Evolutionary conservation across 2,329 filamentous ascomycete genomes (phyloP).

Genomic region (Ophiostoma australiae): DNA sequence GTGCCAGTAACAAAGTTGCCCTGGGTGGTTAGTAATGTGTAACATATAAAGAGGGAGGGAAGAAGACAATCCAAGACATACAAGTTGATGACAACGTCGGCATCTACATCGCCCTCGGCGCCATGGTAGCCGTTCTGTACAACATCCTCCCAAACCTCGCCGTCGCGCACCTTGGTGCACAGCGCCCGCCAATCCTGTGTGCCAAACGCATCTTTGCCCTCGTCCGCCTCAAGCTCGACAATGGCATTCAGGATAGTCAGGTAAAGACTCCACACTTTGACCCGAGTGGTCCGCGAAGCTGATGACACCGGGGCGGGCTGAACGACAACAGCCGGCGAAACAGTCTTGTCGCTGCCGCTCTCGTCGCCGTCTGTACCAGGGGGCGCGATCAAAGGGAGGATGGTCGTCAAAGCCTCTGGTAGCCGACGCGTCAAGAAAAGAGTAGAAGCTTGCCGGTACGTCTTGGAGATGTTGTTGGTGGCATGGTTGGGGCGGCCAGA

Average conservation of each 20-base stretch:
- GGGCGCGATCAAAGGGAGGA: conserved; percentile 74
- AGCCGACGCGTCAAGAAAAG: conserved; percentile 91
- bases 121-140: conserved; percentile 82
- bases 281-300: conserved; percentile 74
- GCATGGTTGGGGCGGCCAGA: conserved; percentile 17
- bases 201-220: conserved; percentile 85
- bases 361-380: conserved; percentile 39
- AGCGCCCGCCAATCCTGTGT: conserved; percentile 77
- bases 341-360: conserved; percentile 5
- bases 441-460: conserved; percentile 89
- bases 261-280: conserved; percentile 98
- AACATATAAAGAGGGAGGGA: conserved; percentile 8
- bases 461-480: conserved; percentile 67
- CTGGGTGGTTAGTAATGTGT: conserved; percentile 44
- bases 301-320: conserved; percentile 69
- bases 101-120: conserved; percentile 83
- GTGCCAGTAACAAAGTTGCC: conserved; percentile 83
- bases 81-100: conserved; percentile 89
- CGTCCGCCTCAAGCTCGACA: conserved; percentile 79
- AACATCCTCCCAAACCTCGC: conserved; percentile 91
- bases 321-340: conserved; percentile 22
- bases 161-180: conserved; percentile 79
- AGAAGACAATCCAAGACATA: conserved; percentile 41
- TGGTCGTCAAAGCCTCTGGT: conserved; percentile 79
- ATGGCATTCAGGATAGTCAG: conserved; percentile 89